Percentiles rank a stretch among this genome's conserved stretches.
Evolutionary conservation across 2,329 filamentous ascomycete species (phyloP).

Genomic region (Ceratocystis ficicola): DNA sequence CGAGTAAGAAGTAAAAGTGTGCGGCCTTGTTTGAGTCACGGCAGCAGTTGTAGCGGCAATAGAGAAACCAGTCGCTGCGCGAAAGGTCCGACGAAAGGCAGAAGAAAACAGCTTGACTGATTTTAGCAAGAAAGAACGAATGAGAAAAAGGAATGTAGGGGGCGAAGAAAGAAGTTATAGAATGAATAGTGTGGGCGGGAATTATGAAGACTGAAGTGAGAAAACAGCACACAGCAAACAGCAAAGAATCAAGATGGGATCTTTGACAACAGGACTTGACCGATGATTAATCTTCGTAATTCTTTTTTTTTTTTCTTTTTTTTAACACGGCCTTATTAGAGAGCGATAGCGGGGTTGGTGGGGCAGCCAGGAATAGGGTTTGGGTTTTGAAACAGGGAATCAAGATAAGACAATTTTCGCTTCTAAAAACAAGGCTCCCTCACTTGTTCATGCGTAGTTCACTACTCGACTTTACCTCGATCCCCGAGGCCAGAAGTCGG

Average conservation of each 20-base stretch:
- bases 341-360: conserved; percentile 8
- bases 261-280: neutral
- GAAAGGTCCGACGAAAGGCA: conserved; percentile 60
- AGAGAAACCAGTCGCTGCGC: conserved; percentile 61
- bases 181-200: no score
- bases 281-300: neutral
- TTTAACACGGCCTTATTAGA: neutral
- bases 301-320: neutral
- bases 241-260: neutral
- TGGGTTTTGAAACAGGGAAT: neutral
- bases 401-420: no score
- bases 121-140: neutral
- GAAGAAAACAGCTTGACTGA: conserved; percentile 80
- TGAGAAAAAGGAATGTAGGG: neutral
- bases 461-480: neutral
- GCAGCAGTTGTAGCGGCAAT: conserved; percentile 56
- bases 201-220: neutral
- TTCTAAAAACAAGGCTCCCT: no score
- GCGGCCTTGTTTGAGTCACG: conserved; percentile 17
- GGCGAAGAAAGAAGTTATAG: neutral
- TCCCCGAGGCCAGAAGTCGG: neutral
- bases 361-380: neutral
- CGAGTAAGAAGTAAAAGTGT: conserved; percentile 7
- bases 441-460: no score
- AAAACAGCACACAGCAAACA: conserved; percentile 9